phyloP scores from a whole-genome alignment of 1,139 yeast species.

The Debaryomyces nepalensis region DNA sequence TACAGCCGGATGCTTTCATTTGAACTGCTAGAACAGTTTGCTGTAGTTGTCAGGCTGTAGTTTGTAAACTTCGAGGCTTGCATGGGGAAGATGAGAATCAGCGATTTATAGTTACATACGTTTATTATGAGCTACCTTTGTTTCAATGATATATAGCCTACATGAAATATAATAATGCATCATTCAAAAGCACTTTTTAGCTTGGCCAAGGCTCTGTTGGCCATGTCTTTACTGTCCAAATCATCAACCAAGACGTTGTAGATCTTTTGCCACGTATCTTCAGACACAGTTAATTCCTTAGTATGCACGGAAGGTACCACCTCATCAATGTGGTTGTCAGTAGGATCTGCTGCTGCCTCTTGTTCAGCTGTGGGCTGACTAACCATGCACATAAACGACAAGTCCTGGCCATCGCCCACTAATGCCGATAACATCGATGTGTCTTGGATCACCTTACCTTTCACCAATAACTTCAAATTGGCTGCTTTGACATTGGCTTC shows the following conservation, averaged over 20 bases:
- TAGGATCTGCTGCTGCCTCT: constrained; percentile 12
- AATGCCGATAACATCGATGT: constrained; percentile 33
- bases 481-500: constrained; percentile 31
- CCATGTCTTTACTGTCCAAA: constrained; percentile 29
- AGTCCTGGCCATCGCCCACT: constrained; percentile 23
- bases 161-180: not conserved
- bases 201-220: constrained; percentile 35
- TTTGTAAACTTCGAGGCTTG: too few species aligned
- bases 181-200: constrained; percentile 36
- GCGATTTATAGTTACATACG: too few species aligned
- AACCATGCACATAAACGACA: constrained; percentile 46
- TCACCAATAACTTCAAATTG: constrained; percentile 44
- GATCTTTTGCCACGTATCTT: constrained; percentile 39
- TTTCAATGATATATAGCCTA: constrained; percentile 3
- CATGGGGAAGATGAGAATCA: too few species aligned
- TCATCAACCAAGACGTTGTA: constrained; percentile 34
- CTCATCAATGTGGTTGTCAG: constrained; percentile 13
- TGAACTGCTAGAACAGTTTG: too few species aligned
- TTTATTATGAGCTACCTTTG: too few species aligned
- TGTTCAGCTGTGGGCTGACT: constrained; percentile 8
- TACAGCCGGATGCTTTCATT: too few species aligned
- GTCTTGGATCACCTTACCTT: constrained; percentile 51
- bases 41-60: too few species aligned
- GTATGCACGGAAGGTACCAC: constrained; percentile 24
- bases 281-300: constrained; percentile 22